These are phyloP conservation scores for Aspergillus nidulans DNA, from an alignment of 495 filamentous ascomycete species.

Conservation along the genomic window DNA sequence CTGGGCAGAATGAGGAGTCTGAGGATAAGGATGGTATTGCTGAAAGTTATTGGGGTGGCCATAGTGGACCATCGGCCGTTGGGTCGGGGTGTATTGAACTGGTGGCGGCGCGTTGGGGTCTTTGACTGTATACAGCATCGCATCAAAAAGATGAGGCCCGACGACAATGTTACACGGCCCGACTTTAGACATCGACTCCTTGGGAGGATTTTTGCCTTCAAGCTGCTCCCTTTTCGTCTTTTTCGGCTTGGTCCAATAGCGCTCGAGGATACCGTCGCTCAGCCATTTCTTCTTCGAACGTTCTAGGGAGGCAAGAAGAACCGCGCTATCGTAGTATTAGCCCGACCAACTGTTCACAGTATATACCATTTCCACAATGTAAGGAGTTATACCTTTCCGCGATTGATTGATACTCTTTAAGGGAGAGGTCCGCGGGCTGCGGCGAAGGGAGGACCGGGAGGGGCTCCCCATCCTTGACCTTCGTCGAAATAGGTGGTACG, in stretches of 20 bases:
- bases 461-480: constrained; percentile 59
- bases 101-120: constrained; percentile 53
- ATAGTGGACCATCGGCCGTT: constrained; percentile 64
- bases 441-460: constrained; percentile 69
- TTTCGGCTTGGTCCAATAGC: constrained; percentile 87
- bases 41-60: constrained; percentile 55
- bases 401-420: constrained; percentile 73
- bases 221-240: constrained; percentile 70
- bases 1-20: constrained; percentile 33
- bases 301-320: constrained; percentile 75
- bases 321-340: constrained; percentile 55
- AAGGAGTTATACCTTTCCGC: constrained; percentile 65
- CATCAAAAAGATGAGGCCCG: constrained; percentile 88
- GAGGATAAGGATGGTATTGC: constrained; percentile 46
- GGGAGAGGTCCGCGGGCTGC: constrained; percentile 60
- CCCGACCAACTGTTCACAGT: neutral
- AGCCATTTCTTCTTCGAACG: constrained; percentile 88
- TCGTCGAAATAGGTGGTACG: constrained; percentile 58
- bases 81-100: constrained; percentile 47
- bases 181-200: constrained; percentile 80
- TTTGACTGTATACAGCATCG: constrained; percentile 80
- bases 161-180: constrained; percentile 77
- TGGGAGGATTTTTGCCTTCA: constrained; percentile 74
- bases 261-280: constrained; percentile 81
- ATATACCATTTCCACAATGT: neutral